A percentile compares a stretch with the other conserved stretches of the same genome.
These are phyloP conservation scores for Venturia pyrina DNA, from an alignment of 2,329 filamentous ascomycete species.

Conservation along the genomic window DNA sequence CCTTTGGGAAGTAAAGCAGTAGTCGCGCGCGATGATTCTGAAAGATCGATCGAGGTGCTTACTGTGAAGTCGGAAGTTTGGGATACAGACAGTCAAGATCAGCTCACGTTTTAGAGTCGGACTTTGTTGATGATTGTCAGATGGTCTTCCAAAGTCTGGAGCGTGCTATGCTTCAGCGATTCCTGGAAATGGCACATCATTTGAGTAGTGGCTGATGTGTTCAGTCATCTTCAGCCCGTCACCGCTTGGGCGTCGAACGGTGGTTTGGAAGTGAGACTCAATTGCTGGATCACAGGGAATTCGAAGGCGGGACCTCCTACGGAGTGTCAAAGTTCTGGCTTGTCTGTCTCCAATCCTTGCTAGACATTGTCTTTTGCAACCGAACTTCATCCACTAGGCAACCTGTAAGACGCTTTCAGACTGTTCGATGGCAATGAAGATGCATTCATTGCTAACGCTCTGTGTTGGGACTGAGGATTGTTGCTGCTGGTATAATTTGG, in stretches of 20 bases:
- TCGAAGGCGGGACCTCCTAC: slow-evolving; percentile 65
- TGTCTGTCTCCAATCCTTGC: slow-evolving; percentile 46
- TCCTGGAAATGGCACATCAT: slow-evolving; percentile 3
- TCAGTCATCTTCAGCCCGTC: neutral
- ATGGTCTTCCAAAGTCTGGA: slow-evolving; percentile 3
- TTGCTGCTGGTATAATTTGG: neutral
- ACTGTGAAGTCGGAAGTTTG: neutral
- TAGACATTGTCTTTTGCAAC: neutral
- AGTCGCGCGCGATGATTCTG: neutral
- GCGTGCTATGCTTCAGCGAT: neutral
- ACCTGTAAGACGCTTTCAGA: neutral
- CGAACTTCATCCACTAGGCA: neutral
- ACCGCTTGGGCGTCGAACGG: neutral
- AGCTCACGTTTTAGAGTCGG: slow-evolving; percentile 13
- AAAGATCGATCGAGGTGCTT: neutral
- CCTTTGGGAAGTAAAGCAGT: slow-evolving; percentile 3
- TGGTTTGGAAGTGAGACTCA: neutral
- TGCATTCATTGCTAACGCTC: neutral
- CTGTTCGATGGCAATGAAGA: slow-evolving; percentile 11
- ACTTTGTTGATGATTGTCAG: slow-evolving; percentile 12
- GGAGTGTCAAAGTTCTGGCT: slow-evolving; percentile 93
- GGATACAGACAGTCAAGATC: slow-evolving; percentile 15
- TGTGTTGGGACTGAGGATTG: neutral
- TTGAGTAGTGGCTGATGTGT: neutral
- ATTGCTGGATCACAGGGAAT: slow-evolving; percentile 17